These are phyloP conservation scores for Coemansia sp. DNA, from an alignment of 192 early-diverging fungal species.

Conservation along the genomic window DNA sequence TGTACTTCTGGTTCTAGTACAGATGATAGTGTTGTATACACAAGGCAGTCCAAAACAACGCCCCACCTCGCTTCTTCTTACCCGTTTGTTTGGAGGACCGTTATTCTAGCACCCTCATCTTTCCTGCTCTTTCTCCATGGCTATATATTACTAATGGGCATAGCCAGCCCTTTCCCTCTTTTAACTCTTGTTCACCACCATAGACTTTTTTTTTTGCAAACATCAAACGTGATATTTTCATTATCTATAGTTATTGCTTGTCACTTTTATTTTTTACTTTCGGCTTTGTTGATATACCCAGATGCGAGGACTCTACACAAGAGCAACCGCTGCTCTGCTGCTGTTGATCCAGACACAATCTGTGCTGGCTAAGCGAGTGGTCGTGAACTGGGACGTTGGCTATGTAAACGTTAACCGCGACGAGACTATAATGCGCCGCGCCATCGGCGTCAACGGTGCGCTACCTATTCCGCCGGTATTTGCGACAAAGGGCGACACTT, in stretches of 20 bases:
- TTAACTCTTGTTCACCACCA: background rate
- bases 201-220: background rate
- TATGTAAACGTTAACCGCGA: slow-evolving; percentile 69
- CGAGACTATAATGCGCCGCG: slow-evolving; percentile 60
- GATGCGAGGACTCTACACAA: background rate
- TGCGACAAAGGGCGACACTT: slow-evolving; percentile 20
- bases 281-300: background rate
- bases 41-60: background rate
- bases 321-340: background rate
- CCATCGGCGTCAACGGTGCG: slow-evolving; percentile 66
- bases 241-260: background rate
- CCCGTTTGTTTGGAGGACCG: background rate
- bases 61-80: background rate
- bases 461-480: slow-evolving; percentile 58
- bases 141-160: background rate
- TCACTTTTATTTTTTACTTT: background rate
- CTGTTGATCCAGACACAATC: background rate
- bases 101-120: background rate
- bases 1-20: background rate
- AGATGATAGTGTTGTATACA: background rate
- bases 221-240: background rate
- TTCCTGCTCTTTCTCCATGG: background rate
- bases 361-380: slow-evolving; percentile 10
- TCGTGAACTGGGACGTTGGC: slow-evolving; percentile 67
- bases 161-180: background rate